A percentile compares a stretch with the other conserved stretches of the same genome.
These are phyloP conservation scores for Cordyceps sp. DNA, from an alignment of 2,329 filamentous ascomycete species.

Conservation along the genomic window DNA sequence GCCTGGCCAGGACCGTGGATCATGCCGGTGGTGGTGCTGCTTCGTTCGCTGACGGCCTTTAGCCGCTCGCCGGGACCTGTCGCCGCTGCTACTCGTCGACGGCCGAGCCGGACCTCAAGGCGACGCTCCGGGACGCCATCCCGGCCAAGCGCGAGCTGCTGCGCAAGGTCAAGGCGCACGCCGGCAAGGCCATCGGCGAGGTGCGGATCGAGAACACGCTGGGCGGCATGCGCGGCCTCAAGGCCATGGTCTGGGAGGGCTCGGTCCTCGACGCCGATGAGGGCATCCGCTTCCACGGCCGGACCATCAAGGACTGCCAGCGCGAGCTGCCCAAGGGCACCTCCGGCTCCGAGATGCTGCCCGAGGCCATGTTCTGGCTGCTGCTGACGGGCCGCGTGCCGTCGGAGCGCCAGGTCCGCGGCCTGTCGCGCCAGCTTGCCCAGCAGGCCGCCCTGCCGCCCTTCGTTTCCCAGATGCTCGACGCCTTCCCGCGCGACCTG, in stretches of 20 bases:
- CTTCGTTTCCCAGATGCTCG: conserved; percentile 76
- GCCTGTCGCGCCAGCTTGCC: conserved; percentile 71
- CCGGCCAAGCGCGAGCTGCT: conserved; percentile 86
- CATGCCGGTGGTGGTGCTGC: too few species aligned
- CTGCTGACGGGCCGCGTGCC: conserved; percentile 87
- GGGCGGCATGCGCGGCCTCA: conserved; percentile 92
- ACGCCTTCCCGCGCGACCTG: conserved; percentile 73
- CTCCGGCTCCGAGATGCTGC: conserved; percentile 88
- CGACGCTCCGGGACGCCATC: conserved; percentile 67
- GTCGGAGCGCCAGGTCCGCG: conserved; percentile 63
- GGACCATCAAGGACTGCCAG: conserved; percentile 97
- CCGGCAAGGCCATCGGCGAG: conserved; percentile 71
- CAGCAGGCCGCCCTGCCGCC: conserved; percentile 68
- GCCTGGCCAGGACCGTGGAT: too few species aligned
- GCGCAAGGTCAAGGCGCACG: conserved; percentile 81
- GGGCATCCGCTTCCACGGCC: conserved; percentile 95
- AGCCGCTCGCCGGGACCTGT: conserved; percentile 19
- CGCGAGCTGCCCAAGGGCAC: conserved; percentile 83
- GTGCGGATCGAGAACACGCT: conserved; percentile 89
- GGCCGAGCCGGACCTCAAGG: conserved; percentile 77
- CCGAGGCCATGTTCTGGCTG: conserved; percentile 99
- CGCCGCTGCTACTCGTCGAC: conserved; percentile 41
- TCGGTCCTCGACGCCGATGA: conserved; percentile 93
- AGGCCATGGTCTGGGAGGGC: conserved; percentile 98
- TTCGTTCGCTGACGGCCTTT: too few species aligned